Evolutionary conservation across 495 filamentous ascomycete species (phyloP).

Genomic region (Penicillium paxilli): DNA sequence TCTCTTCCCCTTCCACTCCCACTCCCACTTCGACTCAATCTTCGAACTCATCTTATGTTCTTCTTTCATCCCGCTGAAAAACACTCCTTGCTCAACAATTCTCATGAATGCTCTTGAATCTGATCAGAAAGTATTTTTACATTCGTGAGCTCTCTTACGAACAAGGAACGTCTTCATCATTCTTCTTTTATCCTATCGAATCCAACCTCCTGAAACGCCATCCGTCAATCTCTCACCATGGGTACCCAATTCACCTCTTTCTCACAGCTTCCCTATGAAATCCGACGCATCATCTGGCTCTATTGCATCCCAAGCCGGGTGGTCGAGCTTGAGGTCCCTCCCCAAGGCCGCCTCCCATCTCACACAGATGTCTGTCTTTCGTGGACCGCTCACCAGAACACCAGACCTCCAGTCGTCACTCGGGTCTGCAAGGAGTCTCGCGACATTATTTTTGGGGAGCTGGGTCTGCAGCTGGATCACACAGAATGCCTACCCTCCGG

Average conservation of each 20-base stretch:
- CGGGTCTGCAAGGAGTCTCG: slow-evolving; percentile 2
- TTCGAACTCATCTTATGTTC: too few species aligned
- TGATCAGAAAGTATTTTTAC: too few species aligned
- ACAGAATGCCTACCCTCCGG: neutral
- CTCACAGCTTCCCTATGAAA: neutral
- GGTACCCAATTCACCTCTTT: neutral
- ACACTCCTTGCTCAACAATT: too few species aligned
- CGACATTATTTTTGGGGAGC: neutral
- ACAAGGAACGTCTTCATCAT: too few species aligned
- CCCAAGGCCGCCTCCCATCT: neutral
- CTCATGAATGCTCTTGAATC: too few species aligned
- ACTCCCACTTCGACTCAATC: too few species aligned
- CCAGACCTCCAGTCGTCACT: neutral
- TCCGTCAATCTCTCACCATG: neutral
- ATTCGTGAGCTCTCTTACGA: too few species aligned
- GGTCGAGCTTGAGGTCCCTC: neutral
- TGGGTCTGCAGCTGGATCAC: neutral
- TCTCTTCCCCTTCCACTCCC: too few species aligned
- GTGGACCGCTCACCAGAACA: neutral
- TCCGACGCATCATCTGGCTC: neutral
- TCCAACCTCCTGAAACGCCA: neutral
- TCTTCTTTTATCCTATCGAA: neutral
- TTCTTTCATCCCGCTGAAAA: too few species aligned
- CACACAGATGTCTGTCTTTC: neutral
- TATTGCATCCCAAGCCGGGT: neutral